A percentile compares a stretch with the other conserved stretches of the same genome.
phyloP scores from a whole-genome alignment of 1,284 basidiomycete genomes.

The Fomitopsis schrenkii region DNA sequence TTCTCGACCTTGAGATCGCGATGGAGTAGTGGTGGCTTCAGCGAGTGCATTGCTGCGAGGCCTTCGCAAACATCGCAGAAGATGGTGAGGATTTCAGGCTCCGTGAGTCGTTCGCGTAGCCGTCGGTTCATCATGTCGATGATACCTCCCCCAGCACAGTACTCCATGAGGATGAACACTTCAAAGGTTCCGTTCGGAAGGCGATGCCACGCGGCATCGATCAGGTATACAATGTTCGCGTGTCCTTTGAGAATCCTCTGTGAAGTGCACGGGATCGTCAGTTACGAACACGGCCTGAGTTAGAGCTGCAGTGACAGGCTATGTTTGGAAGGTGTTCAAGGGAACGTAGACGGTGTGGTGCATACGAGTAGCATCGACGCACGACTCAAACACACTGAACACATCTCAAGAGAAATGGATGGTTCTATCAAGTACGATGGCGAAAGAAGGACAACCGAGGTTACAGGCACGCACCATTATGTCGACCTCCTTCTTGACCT shows the following conservation, averaged over 20 bases:
- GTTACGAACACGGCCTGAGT: not conserved
- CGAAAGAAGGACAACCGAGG: constrained; percentile 2
- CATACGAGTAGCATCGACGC: too few species aligned
- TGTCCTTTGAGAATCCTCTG: constrained; percentile 86
- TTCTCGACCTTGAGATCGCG: constrained; percentile 99
- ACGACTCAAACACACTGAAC: not conserved
- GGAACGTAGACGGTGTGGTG: too few species aligned
- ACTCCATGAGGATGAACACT: constrained; percentile 99
- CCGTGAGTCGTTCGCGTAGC: constrained; percentile 88
- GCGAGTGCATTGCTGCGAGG: constrained; percentile 94
- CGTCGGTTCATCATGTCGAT: constrained; percentile 99
- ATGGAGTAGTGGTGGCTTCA: constrained; percentile 86
- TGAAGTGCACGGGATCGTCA: constrained; percentile 20
- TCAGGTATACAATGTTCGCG: constrained; percentile 90
- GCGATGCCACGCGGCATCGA: constrained; percentile 89
- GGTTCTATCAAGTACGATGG: not conserved
- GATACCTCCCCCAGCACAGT: constrained; percentile 91
- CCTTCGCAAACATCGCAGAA: constrained; percentile 95
- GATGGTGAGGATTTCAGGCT: constrained; percentile 95
- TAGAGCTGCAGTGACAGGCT: not conserved
- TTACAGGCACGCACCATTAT: constrained; percentile 76
- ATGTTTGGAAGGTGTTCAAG: not conserved
- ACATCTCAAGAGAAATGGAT: not conserved
- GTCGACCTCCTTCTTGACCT: constrained; percentile 97
- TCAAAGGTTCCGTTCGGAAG: constrained; percentile 84